Base-by-base conservation (phyloP, 495 filamentous ascomycete genomes). In the Daldinia caldariorum region DNA sequence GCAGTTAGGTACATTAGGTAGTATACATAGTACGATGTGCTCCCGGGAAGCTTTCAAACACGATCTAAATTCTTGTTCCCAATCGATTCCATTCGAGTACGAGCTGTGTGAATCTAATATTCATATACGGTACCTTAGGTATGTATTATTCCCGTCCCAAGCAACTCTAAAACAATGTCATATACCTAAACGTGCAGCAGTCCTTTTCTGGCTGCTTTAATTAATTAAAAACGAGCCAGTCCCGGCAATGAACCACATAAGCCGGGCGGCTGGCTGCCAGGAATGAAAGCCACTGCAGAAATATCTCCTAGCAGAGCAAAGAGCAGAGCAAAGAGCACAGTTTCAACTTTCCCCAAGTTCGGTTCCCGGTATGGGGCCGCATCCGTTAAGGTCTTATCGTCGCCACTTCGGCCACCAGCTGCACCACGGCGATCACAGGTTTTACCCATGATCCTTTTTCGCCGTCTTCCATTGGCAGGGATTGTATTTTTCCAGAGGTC, bases 201-300 rank as follows among this genome's bases (percentile, higher is more conserved):
- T 43, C 26, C 43, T 58, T 50, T 16, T 61, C 26, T 53, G 45
- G 41, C 29, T 61, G 1, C 16, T 49, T 51, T 51, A 51, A 55
- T 72, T 65, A 68, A 65, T 72, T 68, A 68, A 65, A 68, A 65
- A 68, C 63, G 45, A 47, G 41, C 43, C 13, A 50, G 38, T 56
- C 49, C 70, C 70, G 64, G 64, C 41, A 60, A 41, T 67, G 39
- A 66, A 34, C 34, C 34, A 47, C 39, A 26, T 67, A 35, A 64
- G 26, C 69, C 69, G 63, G 58, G 53, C 64, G 50, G 56, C 47
- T 50, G 50, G 56, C 47, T 50, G 47, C 56, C 49, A 50, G 63
- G 58, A 67, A 55, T 37, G 34, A 35, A 72, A 72, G 69, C 64
- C 60, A 67, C 64, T 72, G 60, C 58, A 67, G 64, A 72, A 72